Base-by-base conservation (phyloP, 2,329 filamentous ascomycete species). In the Fusarium oxysporum region DNA sequence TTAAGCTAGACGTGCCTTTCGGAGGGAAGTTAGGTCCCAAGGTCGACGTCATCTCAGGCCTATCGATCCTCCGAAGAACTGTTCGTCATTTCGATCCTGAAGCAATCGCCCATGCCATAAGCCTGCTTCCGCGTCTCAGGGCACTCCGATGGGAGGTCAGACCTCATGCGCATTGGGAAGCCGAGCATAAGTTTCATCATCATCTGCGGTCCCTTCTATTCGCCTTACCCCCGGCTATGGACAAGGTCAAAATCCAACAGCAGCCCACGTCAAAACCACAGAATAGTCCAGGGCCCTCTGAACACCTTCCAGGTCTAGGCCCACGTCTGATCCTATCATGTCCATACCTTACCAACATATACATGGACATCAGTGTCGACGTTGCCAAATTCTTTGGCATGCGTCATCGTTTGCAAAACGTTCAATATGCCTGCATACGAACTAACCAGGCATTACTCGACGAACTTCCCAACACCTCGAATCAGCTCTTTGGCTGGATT, bases 201-300 rank as follows among this genome's bases (percentile, higher is more conserved):
- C 47, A 23, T 14, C 3, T 50, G 16, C 21, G 12, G 8, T 7
- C 6, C 2, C n/a, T 50, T 23, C 11, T 50, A 5, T 9, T 2
- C 14, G 12, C 47, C 2, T 19, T 50, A 1, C 23, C n/a, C 5
- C 47, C 5, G n/a, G 8, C 11, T 25, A 51, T 25, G 30, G 13
- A 6, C 2, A 33, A 25, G n/a, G 12, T 51, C 12, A 51, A 16
- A 12, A 35, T 51, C 21, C 47, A 51, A 12, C 47, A 51, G 4
- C 47, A 35, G 8, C n/a, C 16, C 1, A 35, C 8, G 0, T 51
- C 47, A 3, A 35, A 23, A 10, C n/a, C 47, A 12, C 30, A 10
- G 4, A 14, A 8, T 9, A 25, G 47, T 10, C 17, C 16, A 8
- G 17, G 3, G 4, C 16, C n/a, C 0, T 35, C 30, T 33, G 8